phyloP scores from a whole-genome alignment of 352 stramenopile species.

The Globisporangium rhizosaccharum region DNA sequence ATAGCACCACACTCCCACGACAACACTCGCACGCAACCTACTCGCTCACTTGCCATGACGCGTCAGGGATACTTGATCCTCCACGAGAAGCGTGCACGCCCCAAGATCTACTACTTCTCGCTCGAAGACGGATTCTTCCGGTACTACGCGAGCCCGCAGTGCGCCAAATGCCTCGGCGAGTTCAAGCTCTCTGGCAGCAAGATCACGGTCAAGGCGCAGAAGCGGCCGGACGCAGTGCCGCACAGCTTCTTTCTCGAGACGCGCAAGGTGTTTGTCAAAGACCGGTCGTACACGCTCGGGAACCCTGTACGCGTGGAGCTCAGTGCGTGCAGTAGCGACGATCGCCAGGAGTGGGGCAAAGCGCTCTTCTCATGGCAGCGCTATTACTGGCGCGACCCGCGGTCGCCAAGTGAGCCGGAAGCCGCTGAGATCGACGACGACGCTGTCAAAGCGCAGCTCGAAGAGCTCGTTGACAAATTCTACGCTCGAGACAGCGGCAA shows the following conservation, averaged over 20 bases:
- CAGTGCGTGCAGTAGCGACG: conserved; percentile 50
- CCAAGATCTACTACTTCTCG: conserved; percentile 63
- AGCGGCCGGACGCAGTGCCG: conserved; percentile 54
- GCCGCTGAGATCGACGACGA: conserved; percentile 8
- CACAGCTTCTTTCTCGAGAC: conserved; percentile 83
- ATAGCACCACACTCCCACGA: neutral
- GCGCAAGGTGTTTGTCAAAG: conserved; percentile 81
- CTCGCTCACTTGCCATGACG: conserved; percentile 28
- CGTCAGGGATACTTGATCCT: conserved; percentile 77
- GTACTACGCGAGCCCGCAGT: conserved; percentile 43
- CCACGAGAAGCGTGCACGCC: conserved; percentile 52
- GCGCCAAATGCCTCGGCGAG: conserved; percentile 43
- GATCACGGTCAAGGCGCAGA: conserved; percentile 76
- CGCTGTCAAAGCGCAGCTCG: conserved; percentile 31
- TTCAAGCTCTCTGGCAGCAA: conserved; percentile 80
- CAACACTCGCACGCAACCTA: neutral
- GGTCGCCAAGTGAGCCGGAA: conserved; percentile 6
- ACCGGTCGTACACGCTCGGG: conserved; percentile 76
- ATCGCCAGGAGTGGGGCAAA: conserved; percentile 78
- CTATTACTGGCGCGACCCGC: conserved; percentile 81
- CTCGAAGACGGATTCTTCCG: conserved; percentile 79
- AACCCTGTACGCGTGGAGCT: conserved; percentile 59
- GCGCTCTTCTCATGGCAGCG: conserved; percentile 86
- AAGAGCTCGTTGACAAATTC: conserved; percentile 41
- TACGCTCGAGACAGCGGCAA: conserved; percentile 22